Evolutionary conservation across 176 grass and related monocot genomes (phyloP).

Genomic region (Aegilops tauschii): DNA sequence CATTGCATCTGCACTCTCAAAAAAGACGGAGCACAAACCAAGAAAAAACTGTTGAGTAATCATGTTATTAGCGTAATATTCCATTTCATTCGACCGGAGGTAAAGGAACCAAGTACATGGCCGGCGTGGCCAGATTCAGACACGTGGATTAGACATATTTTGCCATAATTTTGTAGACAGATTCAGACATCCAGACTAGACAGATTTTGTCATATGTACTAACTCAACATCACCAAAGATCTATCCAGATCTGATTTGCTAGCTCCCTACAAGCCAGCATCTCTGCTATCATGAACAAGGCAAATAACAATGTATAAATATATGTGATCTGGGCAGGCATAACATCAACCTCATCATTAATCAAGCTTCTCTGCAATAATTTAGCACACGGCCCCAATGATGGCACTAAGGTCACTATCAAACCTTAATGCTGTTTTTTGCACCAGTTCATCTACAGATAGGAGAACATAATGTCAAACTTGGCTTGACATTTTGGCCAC

Average conservation of each 20-base stretch:
- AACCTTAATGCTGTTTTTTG: not conserved
- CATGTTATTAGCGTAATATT: no score
- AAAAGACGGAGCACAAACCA: not conserved
- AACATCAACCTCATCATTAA: constrained; percentile 1
- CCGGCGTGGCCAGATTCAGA: not conserved
- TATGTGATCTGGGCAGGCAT: not conserved
- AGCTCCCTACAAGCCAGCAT: not conserved
- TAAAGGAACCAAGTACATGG: not conserved
- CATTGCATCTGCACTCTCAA: not conserved
- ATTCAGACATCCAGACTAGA: constrained; percentile 3
- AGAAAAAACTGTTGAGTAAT: no score
- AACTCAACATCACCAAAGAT: not conserved
- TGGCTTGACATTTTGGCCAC: constrained; percentile 15
- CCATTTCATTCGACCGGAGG: not conserved
- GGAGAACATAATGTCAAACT: not conserved
- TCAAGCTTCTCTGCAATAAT: constrained; percentile 3
- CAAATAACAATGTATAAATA: not conserved
- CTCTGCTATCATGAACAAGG: not conserved
- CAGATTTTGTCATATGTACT: not conserved
- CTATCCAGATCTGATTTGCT: not conserved
- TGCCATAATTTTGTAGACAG: not conserved
- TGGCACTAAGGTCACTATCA: no score
- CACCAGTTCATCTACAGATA: not conserved
- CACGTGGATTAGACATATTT: constrained; percentile 4
- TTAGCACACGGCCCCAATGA: not conserved